These are phyloP conservation scores for Peziza echinospora DNA, from an alignment of 495 filamentous ascomycete genomes.

Conservation along the genomic window DNA sequence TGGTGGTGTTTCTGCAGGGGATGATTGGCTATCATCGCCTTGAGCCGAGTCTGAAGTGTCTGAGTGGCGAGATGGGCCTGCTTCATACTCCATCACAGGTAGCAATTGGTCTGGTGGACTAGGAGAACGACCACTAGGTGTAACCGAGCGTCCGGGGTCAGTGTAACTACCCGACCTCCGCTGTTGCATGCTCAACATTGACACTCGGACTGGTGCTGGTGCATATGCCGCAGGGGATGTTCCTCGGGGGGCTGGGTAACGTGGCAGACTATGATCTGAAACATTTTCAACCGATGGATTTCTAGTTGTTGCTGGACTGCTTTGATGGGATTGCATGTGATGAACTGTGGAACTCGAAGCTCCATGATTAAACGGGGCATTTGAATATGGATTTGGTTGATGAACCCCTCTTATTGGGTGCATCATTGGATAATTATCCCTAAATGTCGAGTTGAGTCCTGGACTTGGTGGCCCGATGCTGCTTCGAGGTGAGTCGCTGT, in stretches of 20 bases:
- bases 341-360: background rate
- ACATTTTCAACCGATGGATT: background rate
- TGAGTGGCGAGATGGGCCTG: background rate
- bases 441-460: constrained; percentile 4
- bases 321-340: background rate
- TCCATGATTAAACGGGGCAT: too few relatives aligned
- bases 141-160: too few relatives aligned
- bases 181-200: too few relatives aligned
- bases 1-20: background rate
- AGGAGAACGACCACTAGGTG: background rate
- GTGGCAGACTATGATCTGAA: background rate
- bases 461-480: constrained; percentile 12
- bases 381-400: constrained; percentile 19
- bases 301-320: background rate
- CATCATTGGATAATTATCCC: constrained; percentile 6
- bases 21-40: background rate
- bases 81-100: background rate
- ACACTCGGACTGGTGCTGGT: too few relatives aligned
- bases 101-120: background rate
- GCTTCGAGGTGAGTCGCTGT: background rate
- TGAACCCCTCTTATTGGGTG: constrained; percentile 10
- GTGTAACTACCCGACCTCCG: too few relatives aligned
- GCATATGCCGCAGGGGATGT: too few relatives aligned
- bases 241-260: too few relatives aligned
- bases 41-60: background rate